Base-by-base conservation (phyloP, 768 basidiomycete species). In the Chiua virens region DNA sequence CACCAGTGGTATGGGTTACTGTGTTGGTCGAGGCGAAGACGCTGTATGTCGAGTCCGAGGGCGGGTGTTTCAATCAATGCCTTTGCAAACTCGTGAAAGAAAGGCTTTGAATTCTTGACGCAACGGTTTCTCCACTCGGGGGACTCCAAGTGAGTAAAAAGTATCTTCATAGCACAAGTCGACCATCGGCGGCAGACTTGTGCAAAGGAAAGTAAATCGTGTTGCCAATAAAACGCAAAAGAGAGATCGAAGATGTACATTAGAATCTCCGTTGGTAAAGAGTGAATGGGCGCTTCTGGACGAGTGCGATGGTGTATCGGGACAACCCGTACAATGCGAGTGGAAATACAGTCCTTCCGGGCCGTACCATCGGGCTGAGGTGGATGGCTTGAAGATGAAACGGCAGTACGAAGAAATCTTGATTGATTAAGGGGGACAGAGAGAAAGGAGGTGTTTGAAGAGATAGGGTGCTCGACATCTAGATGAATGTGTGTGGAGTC, bases 161-260 rank as follows among this genome's bases (percentile, higher is more conserved):
- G 25, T 8, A 50, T 5, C 13, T 7, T 25, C 37, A 56, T 30
- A 13, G 40, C 10, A 18, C 37, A 43, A 1, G n/a, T n/a, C n/a
- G 41, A 56, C 55, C 56, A 57, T 18, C 36, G 17, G 22, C 49
- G 42, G 23, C 42, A 57, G 2, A 50, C 56, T 35, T 55, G 53
- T 15, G 53, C 45, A 32, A 40, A 44, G 5, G 46, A 51, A 2
- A 56, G 17, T 3, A 56, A 38, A 37, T 56, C 38, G 1, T 22
- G 13, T 35, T 56, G 34, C 49, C 54, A 57, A 1, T 15, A 2
- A 38, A 32, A 34, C 22, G 23, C n/a, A 18, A 43, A n/a, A 15
- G 3, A 4, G 13, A 3, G 20, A 6, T 45, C 37, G 13, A 55
- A 48, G 21, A 50, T 47, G 20, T 47, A 23, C 11, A 50, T 1